These are phyloP conservation scores for Ascochyta rabiei DNA, from an alignment of 2,329 filamentous ascomycete genomes.

Conservation along the genomic window DNA sequence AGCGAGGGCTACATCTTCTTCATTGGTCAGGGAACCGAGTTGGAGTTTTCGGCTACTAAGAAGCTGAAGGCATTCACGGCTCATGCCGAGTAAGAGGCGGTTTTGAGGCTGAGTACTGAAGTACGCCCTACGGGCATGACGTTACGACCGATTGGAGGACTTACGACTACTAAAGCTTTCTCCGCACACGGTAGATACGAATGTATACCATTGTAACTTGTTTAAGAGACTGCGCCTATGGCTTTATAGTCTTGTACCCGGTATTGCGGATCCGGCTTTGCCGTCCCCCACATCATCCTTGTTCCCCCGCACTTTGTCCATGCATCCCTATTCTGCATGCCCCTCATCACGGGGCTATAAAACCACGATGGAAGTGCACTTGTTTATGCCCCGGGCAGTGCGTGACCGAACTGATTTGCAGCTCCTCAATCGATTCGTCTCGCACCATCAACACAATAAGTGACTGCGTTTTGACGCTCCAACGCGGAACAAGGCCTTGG, in stretches of 20 bases:
- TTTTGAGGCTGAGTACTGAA: constrained; percentile 19
- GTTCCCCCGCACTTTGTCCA: constrained; percentile 35
- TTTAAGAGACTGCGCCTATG: background rate
- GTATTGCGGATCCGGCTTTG: constrained; percentile 35
- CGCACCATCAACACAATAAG: background rate
- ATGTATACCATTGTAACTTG: constrained; percentile 14
- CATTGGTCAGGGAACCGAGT: constrained; percentile 63
- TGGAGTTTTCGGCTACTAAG: constrained; percentile 54
- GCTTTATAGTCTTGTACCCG: constrained; percentile 1
- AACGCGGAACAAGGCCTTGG: background rate
- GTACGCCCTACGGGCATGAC: constrained; percentile 12
- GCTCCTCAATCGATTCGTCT: background rate
- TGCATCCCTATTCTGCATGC: background rate
- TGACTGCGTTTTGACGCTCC: background rate
- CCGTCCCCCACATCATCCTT: constrained; percentile 31
- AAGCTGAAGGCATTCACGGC: constrained; percentile 58
- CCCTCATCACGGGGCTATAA: constrained; percentile 11
- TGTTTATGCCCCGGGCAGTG: background rate
- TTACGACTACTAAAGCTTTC: constrained; percentile 16
- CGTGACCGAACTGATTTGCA: background rate
- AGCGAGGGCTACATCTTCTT: constrained; percentile 70
- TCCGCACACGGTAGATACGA: constrained; percentile 19
- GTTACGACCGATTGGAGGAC: constrained; percentile 27
- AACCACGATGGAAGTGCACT: constrained; percentile 1
- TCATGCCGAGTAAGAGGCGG: constrained; percentile 49